A percentile compares a stretch with the other conserved stretches of the same genome.
Conservation (phyloP, 2,329 filamentous ascomycete genomes). For the Biscogniauxia marginata region DNA sequence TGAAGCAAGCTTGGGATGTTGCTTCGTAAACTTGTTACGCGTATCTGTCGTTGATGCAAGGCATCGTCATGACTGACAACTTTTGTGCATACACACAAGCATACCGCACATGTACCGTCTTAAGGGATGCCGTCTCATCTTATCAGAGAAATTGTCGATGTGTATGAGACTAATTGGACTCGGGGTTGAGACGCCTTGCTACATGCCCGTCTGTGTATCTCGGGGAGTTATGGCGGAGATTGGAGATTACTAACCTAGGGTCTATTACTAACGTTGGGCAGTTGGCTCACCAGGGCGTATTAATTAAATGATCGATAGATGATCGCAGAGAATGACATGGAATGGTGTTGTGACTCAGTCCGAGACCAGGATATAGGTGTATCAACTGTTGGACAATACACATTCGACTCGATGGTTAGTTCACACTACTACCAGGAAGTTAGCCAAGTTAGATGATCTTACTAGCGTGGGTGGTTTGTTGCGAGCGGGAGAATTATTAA, state of each 20-base stretch:
- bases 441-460: too few relatives aligned
- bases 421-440: too few relatives aligned
- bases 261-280: not conserved
- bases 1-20: not conserved
- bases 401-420: too few relatives aligned
- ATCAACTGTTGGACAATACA: not conserved
- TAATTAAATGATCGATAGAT: too few relatives aligned
- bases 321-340: not conserved
- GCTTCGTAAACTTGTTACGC: not conserved
- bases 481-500: slow-evolving; percentile 16
- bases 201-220: not conserved
- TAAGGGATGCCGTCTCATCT: not conserved
- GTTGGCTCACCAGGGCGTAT: not conserved
- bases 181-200: not conserved
- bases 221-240: not conserved
- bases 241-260: not conserved
- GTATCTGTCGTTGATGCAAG: not conserved
- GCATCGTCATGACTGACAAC: not conserved
- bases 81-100: not conserved
- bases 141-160: not conserved
- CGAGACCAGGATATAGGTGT: not conserved
- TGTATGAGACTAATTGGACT: not conserved
- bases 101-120: not conserved
- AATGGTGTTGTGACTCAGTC: not conserved
- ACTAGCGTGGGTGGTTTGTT: not conserved